Percentiles rank a stretch among this genome's conserved stretches.
Evolutionary conservation across 345 rosid species (phyloP).

Genomic region (Syzygium aqueum): DNA sequence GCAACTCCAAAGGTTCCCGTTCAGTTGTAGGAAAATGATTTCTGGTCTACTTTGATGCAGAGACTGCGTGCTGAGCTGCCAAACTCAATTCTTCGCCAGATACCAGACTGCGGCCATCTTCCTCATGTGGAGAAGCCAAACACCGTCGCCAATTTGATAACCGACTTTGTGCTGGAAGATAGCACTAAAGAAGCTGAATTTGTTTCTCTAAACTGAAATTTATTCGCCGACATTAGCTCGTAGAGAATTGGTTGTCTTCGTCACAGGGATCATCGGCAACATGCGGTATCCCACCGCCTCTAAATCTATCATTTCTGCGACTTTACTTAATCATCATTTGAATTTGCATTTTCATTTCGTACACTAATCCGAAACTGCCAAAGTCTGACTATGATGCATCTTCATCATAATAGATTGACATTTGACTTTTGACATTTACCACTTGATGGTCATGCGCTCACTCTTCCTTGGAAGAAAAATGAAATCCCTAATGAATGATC

Average conservation of each 20-base stretch:
- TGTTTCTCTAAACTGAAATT: conserved; percentile 10
- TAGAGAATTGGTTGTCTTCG: background rate
- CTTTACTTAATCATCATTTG: background rate
- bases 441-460: background rate
- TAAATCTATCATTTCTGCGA: background rate
- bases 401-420: background rate
- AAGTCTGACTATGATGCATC: background rate
- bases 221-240: background rate
- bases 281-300: background rate
- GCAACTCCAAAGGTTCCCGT: background rate
- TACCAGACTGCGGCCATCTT: conserved; percentile 82
- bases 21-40: background rate
- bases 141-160: conserved; percentile 43
- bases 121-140: conserved; percentile 83
- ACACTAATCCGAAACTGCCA: background rate
- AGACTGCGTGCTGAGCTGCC: conserved; percentile 62
- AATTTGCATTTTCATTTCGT: background rate
- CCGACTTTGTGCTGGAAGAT: conserved; percentile 47
- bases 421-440: background rate
- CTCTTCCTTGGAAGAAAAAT: background rate
- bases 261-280: background rate
- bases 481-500: background rate
- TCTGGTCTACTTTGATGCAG: conserved; percentile 21
- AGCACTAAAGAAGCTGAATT: conserved; percentile 16
- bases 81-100: conserved; percentile 49